Evolutionary conservation across 2,329 filamentous ascomycete genomes (phyloP), one percentile per base, ranked within the genome.

Genomic region (Colletotrichum simmondsii): DNA sequence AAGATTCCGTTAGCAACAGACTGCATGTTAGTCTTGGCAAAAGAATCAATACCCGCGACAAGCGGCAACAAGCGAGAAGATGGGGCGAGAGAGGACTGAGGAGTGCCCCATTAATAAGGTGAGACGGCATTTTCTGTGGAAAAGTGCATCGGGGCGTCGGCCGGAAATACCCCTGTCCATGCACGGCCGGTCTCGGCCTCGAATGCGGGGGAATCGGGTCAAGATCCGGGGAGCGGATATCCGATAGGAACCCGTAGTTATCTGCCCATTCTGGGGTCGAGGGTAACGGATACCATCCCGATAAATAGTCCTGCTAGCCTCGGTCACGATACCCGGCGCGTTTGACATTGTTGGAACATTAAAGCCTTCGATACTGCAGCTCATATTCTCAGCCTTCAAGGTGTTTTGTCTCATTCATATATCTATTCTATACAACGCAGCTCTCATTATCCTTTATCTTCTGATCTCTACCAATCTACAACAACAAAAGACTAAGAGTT

Each of bases 121-220:
- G 32, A 35, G 26, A 22, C 35, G 24, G 19, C 5, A 10, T 59
- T 65, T 32, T 65, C 60, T 52, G 35, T 72, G 54, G 70, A 32
- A 65, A 72, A 70, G 58, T 28, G 3, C 22, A 54, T 54, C 24
- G n/a, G 70, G 70, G 49, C 54, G 52, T 59, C 65, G 54, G 60
- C 66, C 70, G 70, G 70, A 70, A 65, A 72, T 70, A 72, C 66
- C 70, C 70, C 66, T 72, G 70, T 65, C 66, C 60, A 28, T 72
- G 70, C 60, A 46, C 66, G 66, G 60, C 70, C 70, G 70, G 68
- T 68, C 68, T 68, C 70, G 70, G 70, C 70, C 60, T 65, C n/a
- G 42, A n/a, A 70, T 54, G 70, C 66, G 70, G 70, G 69, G 70
- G 66, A 70, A 68, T 65, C 66, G 70, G 70, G 63, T 70, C 66